Evolutionary conservation across 345 rosid species (phyloP), one percentile per base, ranked within the genome.

Genomic region (Durio zibethinus): DNA sequence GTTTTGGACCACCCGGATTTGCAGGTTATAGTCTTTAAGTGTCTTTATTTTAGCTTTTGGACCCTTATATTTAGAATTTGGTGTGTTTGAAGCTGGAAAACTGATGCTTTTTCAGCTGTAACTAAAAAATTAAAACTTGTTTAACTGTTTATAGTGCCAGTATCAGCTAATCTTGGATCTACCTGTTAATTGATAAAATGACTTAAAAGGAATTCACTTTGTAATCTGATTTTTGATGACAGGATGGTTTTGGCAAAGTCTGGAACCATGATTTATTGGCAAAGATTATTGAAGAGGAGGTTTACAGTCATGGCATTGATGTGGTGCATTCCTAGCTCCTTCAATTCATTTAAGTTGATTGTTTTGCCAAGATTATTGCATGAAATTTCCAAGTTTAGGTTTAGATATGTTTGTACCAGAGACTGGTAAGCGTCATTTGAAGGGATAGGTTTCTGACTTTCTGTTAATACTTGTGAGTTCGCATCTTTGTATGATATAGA

Each of bases 221-320:
- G 15, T 72, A 20, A 52, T 72, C 43, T 50, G 27, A 50, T 16
- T 73, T 65, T 83, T 66, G n/a, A 27, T 80, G 47, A 81, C 85
- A 91, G 98, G 98, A 95, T 87, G 98, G 99, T n/a, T 91, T 93
- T 86, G 91, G 87, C 77, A 78, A 85, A 78, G 78, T 75, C 45
- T 93, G 94, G 99, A 86, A 88, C 83, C 90, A 83, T 59, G 81
- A 81, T 77, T 83, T 90, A 73, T n/a, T 93, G 82, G 85, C 87
- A 4, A 60, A 88, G 64, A 82, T 88, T 59, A 85, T 93, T 56
- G 82, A 84, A 77, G 93, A 89, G 75, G 93, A 95, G 89, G 87
- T 88, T 69, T 70, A 69, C 77, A 69, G 56, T 61, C 75, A 75
- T 79, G 83, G 76, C 73, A 89, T 92, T 45, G 86, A 89, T 72